phyloP scores from a whole-genome alignment of 257 asterid species.

The Craterostigma plantagineum region DNA sequence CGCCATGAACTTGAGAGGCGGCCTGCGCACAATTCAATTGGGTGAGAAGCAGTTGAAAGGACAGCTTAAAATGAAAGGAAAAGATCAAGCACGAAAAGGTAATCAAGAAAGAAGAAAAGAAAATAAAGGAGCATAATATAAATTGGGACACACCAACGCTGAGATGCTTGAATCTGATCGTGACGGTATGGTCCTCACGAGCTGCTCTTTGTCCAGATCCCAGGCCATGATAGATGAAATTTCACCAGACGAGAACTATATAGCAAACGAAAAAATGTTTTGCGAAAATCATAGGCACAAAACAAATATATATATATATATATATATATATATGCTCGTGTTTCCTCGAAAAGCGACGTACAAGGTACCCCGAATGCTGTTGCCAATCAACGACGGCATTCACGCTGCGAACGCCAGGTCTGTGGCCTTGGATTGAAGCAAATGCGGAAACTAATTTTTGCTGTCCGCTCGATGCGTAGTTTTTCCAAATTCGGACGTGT shows the following conservation, averaged over 20 bases:
- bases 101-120: neutral
- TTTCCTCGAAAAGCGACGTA: conserved; percentile 9
- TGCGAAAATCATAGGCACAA: neutral
- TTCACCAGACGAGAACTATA: conserved; percentile 76
- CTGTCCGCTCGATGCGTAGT: conserved; percentile 48
- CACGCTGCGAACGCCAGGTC: conserved; percentile 71
- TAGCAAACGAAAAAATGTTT: conserved; percentile 3
- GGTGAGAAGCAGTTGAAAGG: neutral
- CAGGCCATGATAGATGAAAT: conserved; percentile 83
- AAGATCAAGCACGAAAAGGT: neutral
- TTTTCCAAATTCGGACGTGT: conserved; percentile 84
- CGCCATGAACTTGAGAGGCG: conserved; percentile 82
- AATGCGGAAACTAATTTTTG: conserved; percentile 85
- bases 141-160: conserved; percentile 49
- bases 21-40: conserved; percentile 22
- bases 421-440: conserved; percentile 76
- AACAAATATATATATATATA: too few relatives aligned
- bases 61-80: conserved; percentile 2
- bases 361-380: conserved; percentile 84
- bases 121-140: too few relatives aligned
- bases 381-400: conserved; percentile 99
- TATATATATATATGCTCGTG: neutral
- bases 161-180: conserved; percentile 73
- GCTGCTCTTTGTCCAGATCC: conserved; percentile 98
- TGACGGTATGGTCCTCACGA: conserved; percentile 55